A percentile compares a stretch with the other conserved stretches of the same genome.
Conservation (phyloP, 192 early-diverging fungal species). For the Coemansia sp. region DNA sequence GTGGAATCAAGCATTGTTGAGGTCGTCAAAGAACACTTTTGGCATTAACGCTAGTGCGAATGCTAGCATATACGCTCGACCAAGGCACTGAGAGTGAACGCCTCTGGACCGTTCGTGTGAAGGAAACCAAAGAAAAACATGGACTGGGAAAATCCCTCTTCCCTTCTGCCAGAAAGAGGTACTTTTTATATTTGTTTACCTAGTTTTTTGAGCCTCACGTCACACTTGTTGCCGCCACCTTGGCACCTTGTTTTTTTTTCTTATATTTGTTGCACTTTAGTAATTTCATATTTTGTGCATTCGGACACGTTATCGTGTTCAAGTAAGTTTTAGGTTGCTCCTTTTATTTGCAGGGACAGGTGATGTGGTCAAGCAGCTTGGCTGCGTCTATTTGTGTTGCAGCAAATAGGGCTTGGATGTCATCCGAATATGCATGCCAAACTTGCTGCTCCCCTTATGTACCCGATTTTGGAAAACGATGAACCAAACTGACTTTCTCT, state of each 20-base stretch:
- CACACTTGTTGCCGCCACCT: too few species aligned
- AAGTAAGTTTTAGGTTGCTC: not conserved
- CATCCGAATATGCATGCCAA: not conserved
- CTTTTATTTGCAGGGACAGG: slow-evolving; percentile 1
- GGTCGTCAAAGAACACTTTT: too few species aligned
- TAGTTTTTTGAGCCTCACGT: not conserved
- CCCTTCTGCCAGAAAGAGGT: too few species aligned
- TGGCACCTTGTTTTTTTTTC: not conserved
- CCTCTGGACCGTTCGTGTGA: too few species aligned
- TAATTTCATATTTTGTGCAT: not conserved
- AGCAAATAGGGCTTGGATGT: not conserved
- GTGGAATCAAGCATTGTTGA: too few species aligned
- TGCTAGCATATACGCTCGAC: too few species aligned
- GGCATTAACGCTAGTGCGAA: too few species aligned
- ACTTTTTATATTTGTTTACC: not conserved
- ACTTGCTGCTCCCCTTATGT: too few species aligned
- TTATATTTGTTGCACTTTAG: not conserved
- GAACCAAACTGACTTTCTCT: not conserved
- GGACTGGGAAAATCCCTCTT: too few species aligned
- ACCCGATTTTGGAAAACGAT: not conserved
- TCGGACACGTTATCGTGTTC: not conserved
- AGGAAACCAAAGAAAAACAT: too few species aligned
- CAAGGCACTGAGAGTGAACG: too few species aligned
- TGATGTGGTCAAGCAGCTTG: not conserved
- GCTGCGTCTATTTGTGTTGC: not conserved